Evolutionary conservation across 1,284 basidiomycete genomes (phyloP).

Genomic region (Trichosporon inkin): DNA sequence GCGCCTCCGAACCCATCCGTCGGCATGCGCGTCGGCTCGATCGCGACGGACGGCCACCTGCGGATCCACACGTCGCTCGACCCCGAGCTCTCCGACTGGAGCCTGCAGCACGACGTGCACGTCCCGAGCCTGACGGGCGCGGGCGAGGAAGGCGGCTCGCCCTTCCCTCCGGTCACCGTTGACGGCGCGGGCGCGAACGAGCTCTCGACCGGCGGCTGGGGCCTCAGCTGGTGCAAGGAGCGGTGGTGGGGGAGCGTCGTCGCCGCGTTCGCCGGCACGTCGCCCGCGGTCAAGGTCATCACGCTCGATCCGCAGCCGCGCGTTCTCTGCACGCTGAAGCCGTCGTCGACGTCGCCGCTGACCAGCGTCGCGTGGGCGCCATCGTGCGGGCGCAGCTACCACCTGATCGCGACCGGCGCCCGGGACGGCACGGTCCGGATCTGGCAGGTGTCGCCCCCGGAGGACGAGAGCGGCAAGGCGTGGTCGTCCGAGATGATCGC

Average conservation of each 20-base stretch:
- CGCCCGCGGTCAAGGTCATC: conserved; percentile 64
- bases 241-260: conserved; percentile 86
- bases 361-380: conserved; percentile 85
- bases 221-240: conserved; percentile 88
- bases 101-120: conserved; percentile 72
- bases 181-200: conserved; percentile 25
- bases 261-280: conserved; percentile 67
- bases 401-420: conserved; percentile 80
- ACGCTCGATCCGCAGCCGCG: conserved; percentile 51
- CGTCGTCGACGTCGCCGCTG: conserved; percentile 53
- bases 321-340: conserved; percentile 41
- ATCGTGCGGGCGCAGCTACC: conserved; percentile 82
- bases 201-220: conserved; percentile 80
- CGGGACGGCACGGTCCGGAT: conserved; percentile 81
- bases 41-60: conserved; percentile 78
- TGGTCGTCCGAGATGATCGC: conserved; percentile 73
- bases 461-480: conserved; percentile 31
- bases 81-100: conserved; percentile 73
- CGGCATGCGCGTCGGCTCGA: conserved; percentile 78
- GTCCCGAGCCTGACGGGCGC: conserved; percentile 54
- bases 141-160: conserved; percentile 24
- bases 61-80: conserved; percentile 88
- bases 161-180: neutral
- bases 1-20: conserved; percentile 67
- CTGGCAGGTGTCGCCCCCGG: conserved; percentile 64